Evolutionary conservation across 1,284 basidiomycete genomes (phyloP).

Genomic region (Spongispora temasekensis): DNA sequence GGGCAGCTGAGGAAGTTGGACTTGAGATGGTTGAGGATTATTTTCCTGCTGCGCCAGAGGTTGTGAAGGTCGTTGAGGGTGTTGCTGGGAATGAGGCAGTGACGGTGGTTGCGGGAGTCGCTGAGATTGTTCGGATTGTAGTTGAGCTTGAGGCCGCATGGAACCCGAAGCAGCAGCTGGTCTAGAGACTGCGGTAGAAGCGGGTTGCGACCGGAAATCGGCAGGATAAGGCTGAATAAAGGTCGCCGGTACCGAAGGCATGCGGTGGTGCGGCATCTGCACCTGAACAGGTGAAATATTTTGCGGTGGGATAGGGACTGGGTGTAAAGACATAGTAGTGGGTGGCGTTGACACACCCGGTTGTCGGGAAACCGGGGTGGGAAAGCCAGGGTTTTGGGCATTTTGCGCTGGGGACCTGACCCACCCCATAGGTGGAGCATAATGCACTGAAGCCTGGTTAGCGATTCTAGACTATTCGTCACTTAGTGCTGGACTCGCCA

Average conservation of each 20-base stretch:
- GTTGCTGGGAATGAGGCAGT: neutral
- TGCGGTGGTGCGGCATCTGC: slow-evolving; percentile 10
- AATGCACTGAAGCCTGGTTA: slow-evolving; percentile 6
- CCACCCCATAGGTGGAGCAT: slow-evolving; percentile 5
- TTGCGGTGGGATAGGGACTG: slow-evolving; percentile 3
- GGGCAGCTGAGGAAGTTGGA: neutral
- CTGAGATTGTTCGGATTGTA: neutral
- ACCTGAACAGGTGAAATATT: slow-evolving; percentile 7
- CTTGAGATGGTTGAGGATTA: neutral
- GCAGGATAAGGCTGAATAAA: neutral
- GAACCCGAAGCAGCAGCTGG: no score
- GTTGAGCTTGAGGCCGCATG: slow-evolving; percentile 11
- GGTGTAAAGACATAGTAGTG: slow-evolving; percentile 3
- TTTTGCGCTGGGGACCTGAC: neutral
- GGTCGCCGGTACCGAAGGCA: neutral
- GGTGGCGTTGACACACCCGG: neutral
- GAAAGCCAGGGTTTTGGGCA: neutral
- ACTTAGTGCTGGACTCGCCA: slow-evolving; percentile 27
- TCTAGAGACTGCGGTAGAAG: no score
- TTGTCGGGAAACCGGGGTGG: slow-evolving; percentile 1
- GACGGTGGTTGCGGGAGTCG: neutral
- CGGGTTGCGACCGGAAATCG: neutral
- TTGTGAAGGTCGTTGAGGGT: neutral
- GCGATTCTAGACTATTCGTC: no score
- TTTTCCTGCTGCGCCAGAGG: no score